A percentile compares a stretch with the other conserved stretches of the same genome.
phyloP scores from a whole-genome alignment of 2,329 filamentous ascomycete genomes.

The Emergomyces orientalis region DNA sequence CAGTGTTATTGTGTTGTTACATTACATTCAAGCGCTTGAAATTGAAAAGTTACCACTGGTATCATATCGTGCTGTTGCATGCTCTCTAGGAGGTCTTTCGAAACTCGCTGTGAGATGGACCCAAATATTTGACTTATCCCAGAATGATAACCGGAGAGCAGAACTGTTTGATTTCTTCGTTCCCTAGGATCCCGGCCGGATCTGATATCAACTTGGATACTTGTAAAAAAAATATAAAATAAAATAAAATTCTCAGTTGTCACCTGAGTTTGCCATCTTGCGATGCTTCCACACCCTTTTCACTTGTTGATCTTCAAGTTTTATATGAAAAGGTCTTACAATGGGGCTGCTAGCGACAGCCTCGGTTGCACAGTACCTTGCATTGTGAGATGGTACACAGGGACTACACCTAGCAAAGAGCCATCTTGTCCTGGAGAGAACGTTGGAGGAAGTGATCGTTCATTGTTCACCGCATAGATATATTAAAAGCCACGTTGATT shows the following conservation, averaged over 20 bases:
- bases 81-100: neutral
- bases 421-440: neutral
- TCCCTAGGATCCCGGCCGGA: neutral
- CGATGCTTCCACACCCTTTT: neutral
- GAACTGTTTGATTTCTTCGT: neutral
- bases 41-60: neutral
- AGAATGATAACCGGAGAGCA: neutral
- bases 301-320: neutral
- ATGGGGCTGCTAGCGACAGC: neutral
- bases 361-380: neutral
- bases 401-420: neutral
- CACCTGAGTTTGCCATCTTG: neutral
- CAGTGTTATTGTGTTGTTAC: neutral
- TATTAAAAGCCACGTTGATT: neutral
- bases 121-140: neutral
- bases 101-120: neutral
- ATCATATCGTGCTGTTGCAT: neutral
- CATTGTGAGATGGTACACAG: neutral
- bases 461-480: slow-evolving; percentile 3
- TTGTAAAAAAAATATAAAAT: too few relatives aligned
- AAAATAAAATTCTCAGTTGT: neutral
- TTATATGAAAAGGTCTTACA: neutral
- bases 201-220: neutral
- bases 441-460: neutral
- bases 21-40: neutral